Evolutionary conservation across 2,329 filamentous ascomycete genomes (phyloP).

Genomic region (Helotiales sp.): DNA sequence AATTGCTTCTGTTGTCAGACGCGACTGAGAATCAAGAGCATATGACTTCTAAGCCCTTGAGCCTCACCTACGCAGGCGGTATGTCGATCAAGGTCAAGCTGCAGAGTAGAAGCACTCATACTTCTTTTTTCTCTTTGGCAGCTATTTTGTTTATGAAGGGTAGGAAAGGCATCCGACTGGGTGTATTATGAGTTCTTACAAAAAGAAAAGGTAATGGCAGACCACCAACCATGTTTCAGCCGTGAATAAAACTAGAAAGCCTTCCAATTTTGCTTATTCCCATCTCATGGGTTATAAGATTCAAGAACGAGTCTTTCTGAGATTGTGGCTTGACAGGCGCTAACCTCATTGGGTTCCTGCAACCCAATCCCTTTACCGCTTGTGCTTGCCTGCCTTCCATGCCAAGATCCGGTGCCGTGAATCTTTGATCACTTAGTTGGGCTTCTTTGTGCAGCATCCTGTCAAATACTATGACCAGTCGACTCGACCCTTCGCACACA

Average conservation of each 20-base stretch:
- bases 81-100: background rate
- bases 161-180: slow-evolving; percentile 9
- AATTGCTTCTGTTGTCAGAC: slow-evolving; percentile 12
- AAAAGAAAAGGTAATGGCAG: background rate
- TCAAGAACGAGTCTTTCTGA: too few relatives aligned
- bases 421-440: too few relatives aligned
- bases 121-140: slow-evolving; percentile 4
- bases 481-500: background rate
- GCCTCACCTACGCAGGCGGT: slow-evolving; percentile 11
- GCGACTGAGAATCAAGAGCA: background rate
- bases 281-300: too few relatives aligned
- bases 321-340: too few relatives aligned
- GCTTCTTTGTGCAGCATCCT: background rate
- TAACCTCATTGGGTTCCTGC: too few relatives aligned
- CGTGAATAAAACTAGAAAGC: too few relatives aligned
- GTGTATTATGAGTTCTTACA: background rate
- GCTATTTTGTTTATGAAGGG: background rate
- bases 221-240: background rate
- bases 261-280: too few relatives aligned
- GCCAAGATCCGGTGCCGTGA: too few relatives aligned
- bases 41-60: background rate
- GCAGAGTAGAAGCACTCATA: background rate
- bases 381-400: too few relatives aligned
- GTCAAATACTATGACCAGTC: background rate
- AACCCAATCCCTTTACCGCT: too few relatives aligned